phyloP scores from a whole-genome alignment of 257 asterid genomes.

The Nicotiana obtusifolia region DNA sequence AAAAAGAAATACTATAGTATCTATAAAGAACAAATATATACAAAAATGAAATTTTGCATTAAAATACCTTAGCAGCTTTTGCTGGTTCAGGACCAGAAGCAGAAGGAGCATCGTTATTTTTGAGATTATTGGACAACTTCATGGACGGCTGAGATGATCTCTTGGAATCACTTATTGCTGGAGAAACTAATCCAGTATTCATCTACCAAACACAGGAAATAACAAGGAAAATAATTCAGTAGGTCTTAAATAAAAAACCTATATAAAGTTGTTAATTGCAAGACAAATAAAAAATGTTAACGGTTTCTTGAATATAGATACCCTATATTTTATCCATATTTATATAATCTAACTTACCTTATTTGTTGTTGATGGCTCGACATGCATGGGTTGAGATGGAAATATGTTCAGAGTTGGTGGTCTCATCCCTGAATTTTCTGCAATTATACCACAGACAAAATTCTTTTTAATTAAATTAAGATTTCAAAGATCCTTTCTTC shows the following conservation, averaged over 20 bases:
- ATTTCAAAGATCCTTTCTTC: slow-evolving; percentile 9
- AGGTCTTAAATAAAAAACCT: slow-evolving; percentile 14
- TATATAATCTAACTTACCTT: slow-evolving; percentile 23
- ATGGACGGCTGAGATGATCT: slow-evolving; percentile 76
- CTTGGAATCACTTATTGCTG: slow-evolving; percentile 49
- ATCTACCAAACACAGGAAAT: slow-evolving; percentile 40
- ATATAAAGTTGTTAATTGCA: neutral
- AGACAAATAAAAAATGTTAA: neutral
- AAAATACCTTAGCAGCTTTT: slow-evolving; percentile 68
- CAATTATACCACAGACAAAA: slow-evolving; percentile 6
- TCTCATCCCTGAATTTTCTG: slow-evolving; percentile 67
- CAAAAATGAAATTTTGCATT: neutral
- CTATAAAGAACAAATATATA: too few species aligned
- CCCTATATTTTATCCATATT: slow-evolving; percentile 6
- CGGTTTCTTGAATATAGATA: neutral
- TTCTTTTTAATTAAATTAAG: slow-evolving; percentile 4
- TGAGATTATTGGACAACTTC: slow-evolving; percentile 49
- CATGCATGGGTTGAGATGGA: slow-evolving; percentile 98
- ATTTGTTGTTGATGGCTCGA: slow-evolving; percentile 47
- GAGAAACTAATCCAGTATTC: slow-evolving; percentile 45
- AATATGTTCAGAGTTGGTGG: slow-evolving; percentile 84
- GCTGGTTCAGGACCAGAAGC: slow-evolving; percentile 47
- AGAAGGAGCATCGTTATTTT: slow-evolving; percentile 41
- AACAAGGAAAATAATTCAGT: neutral
- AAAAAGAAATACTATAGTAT: too few species aligned